Evolutionary conservation across 106 monocot species (phyloP), one percentile per base, ranked within the genome.

Genomic region (Dendrobium officinale): DNA sequence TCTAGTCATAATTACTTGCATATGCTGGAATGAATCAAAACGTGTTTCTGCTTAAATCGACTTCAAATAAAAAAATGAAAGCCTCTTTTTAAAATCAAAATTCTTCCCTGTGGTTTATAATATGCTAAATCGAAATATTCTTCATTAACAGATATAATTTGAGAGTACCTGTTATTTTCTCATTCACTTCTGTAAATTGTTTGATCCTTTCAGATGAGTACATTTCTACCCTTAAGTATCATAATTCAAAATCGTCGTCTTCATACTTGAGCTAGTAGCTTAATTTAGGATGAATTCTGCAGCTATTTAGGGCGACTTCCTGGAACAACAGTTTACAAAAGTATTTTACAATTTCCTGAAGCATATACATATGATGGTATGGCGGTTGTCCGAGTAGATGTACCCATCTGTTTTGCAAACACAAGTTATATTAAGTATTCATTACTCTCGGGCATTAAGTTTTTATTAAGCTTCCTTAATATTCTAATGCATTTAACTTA

Each of bases 351-450:
- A 49, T 99, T 95, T 77, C 99, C 99, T 87, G 93, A 99, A 85
- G 93, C 99, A 76, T 95, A 95, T 78, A 93, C 86, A 31, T 99
- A 99, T 77, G 91, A 85, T 78, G 99, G 99, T 16, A 93, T 99
- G 79, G 99, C 93, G 75, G 83, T 99, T 4, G 95, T 95, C 59
- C 85, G 95, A 79, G 61, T 95, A 58, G 95, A 99, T 86, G 89
- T 95, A 6, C 99, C 99, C 9, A 93, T 99, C 49, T 99, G 95
- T 80, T 99, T 99, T 87, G 95, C 99, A 78, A 99, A 99, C 77
- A 99, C 83, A 72, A 93, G 91, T 78, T 99, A 91, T 81, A 95
- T 99, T 27, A 99, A 95, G 81, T 37, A 3, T 37, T 37, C 37
- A 37, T 37, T 37, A 37, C 37, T 37, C 37, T 37, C 3, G 37